These are phyloP conservation scores for Nyctanthes arbortristis DNA, from an alignment of 257 asterid genomes.

Conservation along the genomic window DNA sequence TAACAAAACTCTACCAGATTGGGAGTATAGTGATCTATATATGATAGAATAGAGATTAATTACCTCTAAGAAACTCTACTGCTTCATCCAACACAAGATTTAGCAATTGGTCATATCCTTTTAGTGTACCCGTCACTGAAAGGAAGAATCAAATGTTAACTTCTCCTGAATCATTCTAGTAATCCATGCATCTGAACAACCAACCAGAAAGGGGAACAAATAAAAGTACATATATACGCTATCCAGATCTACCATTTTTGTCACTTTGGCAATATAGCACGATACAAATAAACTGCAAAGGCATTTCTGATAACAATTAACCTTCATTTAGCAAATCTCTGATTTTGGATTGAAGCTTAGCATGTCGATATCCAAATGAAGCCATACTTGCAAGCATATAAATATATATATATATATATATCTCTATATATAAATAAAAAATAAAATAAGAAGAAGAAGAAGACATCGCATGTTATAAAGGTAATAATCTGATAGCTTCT, in stretches of 20 bases:
- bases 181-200: background rate
- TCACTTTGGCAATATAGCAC: background rate
- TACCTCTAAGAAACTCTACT: slow-evolving; percentile 84
- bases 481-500: background rate
- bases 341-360: background rate
- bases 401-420: too few species aligned
- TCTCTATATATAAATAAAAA: too few species aligned
- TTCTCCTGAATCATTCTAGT: background rate
- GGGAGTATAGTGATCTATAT: background rate
- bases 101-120: slow-evolving; percentile 95
- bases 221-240: background rate
- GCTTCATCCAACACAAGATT: slow-evolving; percentile 99
- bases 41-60: background rate
- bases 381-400: background rate
- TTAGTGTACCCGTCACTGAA: slow-evolving; percentile 93
- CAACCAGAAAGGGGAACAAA: slow-evolving; percentile 1
- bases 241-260: background rate
- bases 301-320: background rate
- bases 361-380: background rate
- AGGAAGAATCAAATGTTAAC: slow-evolving; percentile 17
- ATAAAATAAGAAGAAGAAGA: too few species aligned
- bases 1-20: background rate
- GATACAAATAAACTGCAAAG: background rate
- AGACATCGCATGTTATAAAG: background rate
- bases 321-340: background rate